Conservation (phyloP, 2,329 filamentous ascomycete genomes). For the Sporothrix globosa region DNA sequence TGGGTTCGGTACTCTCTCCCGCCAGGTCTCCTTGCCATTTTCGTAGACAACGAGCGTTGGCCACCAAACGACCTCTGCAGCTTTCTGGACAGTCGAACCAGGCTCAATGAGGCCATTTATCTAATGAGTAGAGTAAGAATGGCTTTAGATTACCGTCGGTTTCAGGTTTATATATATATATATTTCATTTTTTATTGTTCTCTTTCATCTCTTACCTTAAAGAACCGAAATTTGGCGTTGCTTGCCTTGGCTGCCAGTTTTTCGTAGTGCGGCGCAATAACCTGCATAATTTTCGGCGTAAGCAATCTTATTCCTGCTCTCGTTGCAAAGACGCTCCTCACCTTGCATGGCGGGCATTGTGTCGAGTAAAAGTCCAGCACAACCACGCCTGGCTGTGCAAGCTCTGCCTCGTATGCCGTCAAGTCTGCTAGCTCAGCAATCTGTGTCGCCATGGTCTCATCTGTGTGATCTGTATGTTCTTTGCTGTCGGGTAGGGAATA, state of each 20-base stretch:
- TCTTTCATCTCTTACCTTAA: not conserved
- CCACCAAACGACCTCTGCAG: slow-evolving; percentile 20
- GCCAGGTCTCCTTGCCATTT: slow-evolving; percentile 5
- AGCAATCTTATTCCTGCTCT: not conserved
- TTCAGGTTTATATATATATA: too few relatives aligned
- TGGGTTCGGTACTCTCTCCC: slow-evolving; percentile 9
- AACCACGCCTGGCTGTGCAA: slow-evolving; percentile 5
- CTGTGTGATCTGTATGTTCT: too few relatives aligned
- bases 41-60: slow-evolving; percentile 13
- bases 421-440: not conserved
- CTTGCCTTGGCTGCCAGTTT: not conserved
- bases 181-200: not conserved
- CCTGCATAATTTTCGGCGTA: not conserved
- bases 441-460: not conserved
- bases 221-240: not conserved
- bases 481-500: too few relatives aligned
- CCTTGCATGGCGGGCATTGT: slow-evolving; percentile 19
- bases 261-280: slow-evolving; percentile 2
- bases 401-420: slow-evolving; percentile 39
- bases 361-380: slow-evolving; percentile 21
- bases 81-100: slow-evolving; percentile 6
- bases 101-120: slow-evolving; percentile 9
- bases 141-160: not conserved
- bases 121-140: not conserved
- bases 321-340: not conserved